Evolutionary conservation across 2,329 filamentous ascomycete genomes (phyloP), one percentile per base, ranked within the genome.

Genomic region (Calycina marina): DNA sequence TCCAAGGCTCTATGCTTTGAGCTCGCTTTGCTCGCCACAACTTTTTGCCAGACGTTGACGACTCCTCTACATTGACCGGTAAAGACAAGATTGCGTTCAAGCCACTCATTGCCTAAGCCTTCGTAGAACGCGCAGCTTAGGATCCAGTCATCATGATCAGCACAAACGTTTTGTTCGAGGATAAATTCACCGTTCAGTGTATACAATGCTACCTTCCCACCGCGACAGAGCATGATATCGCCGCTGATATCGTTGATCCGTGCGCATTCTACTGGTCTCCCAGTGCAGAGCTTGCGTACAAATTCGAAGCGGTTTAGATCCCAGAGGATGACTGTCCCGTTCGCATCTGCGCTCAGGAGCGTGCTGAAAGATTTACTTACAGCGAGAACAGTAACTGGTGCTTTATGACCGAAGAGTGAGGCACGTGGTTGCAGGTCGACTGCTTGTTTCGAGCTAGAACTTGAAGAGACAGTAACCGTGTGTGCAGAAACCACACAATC

Each of bases 401-500:
- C 75, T 51, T 84, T 83, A 59, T 98, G 90, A 0, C 88, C 90
- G 51, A 94, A 94, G 0, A 98, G 67, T 5, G 80, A 84, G 0
- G 79, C 77, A 25, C 77, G 72, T 2, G 81, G 79, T 28, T 80
- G 62, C 1, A 98, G 62, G 41, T 96, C 88, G 3, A 93, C 77
- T 0, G 69, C 62, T 41, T 83, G 86, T 22, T n/a, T n/a, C 8
- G n/a, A n/a, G 8, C n/a, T 8, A n/a, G 20, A 9, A 6, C 65
- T 64, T 0, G 62, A 63, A 8, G 66, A 61, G 1, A 69, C 75
- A 32, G 67, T 57, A 24, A 94, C 69, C 2, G 69, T 75, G 67
- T 84, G 92, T 2, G 93, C 75, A 0, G 82, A 85, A 4, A 98
- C 70, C 0, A 90, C 86, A 47, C 88, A 93, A 48, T 98, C 90